Evolutionary conservation across 169 alveolate genomes (phyloP), one percentile per base, ranked within the genome.

Genomic region (Plasmodium adleri): DNA sequence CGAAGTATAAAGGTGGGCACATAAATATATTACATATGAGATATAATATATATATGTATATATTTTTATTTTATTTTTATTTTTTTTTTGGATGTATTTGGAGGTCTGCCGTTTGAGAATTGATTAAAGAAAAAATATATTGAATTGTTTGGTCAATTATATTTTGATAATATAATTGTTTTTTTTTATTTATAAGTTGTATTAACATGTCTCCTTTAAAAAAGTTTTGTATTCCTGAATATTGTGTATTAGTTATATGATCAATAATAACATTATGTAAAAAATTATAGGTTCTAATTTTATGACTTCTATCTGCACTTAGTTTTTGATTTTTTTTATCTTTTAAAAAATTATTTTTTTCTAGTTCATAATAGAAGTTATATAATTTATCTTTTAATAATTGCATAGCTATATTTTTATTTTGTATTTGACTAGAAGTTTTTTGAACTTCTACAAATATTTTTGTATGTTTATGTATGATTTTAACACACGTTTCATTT

Each of bases 381-480:
- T 71, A 86, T 22, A 92, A 32, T 71, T 85, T 89, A 54, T 56
- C 52, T 56, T 49, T 59, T 13, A 92, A 20, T 13, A 88, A 22
- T 24, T 92, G 71, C 39, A 92, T 59, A n/a, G 94, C 95, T 28
- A 76, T 47, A 49, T 83, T 88, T 62, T 63, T 92, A 58, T 92
- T 92, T 32, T 76, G 92, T 39, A 90, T 92, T 63, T 92, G 95
- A 7, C 93, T 74, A 1, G 86, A 47, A 0, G 95, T 90, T 66
- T 90, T 76, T 24, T 88, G 92, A 12, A 87, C 71, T 17, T 62
- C 89, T 9, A 97, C 98, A 39, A 92, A 89, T 24, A 96, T 85
- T 39, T 98, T 98, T 12, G 99, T 96, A 15, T 99, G 99, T 32
- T 95, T 88, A 91, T 98, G 99, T 1, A 97, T 95, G 1, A 95